These are phyloP conservation scores for Phytophthora litchii DNA, from an alignment of 352 stramenopile species.

Conservation along the genomic window DNA sequence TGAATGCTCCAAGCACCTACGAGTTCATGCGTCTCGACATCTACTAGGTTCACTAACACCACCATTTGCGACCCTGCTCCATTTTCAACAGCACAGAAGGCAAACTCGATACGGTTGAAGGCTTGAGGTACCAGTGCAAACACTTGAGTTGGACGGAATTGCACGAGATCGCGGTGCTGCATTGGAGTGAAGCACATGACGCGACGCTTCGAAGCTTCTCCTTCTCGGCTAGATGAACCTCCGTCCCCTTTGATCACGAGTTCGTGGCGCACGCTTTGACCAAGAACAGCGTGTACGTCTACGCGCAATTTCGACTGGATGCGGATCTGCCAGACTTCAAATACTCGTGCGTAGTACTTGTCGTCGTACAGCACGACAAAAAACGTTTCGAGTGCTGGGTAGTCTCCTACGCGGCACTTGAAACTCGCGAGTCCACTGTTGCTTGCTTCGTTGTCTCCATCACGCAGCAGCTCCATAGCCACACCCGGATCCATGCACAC, in stretches of 20 bases:
- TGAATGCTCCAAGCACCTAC: slow-evolving; percentile 90
- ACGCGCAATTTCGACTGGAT: slow-evolving; percentile 80
- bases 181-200: slow-evolving; percentile 64
- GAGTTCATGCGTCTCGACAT: slow-evolving; percentile 90
- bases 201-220: slow-evolving; percentile 29
- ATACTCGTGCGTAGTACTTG: slow-evolving; percentile 76
- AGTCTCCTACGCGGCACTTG: slow-evolving; percentile 88
- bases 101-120: slow-evolving; percentile 91
- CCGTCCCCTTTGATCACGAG: slow-evolving; percentile 90
- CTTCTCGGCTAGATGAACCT: slow-evolving; percentile 24
- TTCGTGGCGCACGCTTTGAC: slow-evolving; percentile 85
- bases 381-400: slow-evolving; percentile 90
- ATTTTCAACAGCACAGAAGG: slow-evolving; percentile 69
- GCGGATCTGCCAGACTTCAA: slow-evolving; percentile 86
- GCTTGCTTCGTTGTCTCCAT: slow-evolving; percentile 21
- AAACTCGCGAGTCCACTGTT: slow-evolving; percentile 43
- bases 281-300: slow-evolving; percentile 87
- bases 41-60: slow-evolving; percentile 88
- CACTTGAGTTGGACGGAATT: slow-evolving; percentile 78
- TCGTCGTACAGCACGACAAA: slow-evolving; percentile 92
- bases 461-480: slow-evolving; percentile 46
- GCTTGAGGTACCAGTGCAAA: slow-evolving; percentile 91
- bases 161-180: slow-evolving; percentile 45
- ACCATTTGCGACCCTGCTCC: slow-evolving; percentile 23
- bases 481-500: slow-evolving; percentile 78